Percentiles rank a stretch among this genome's conserved stretches.
These are phyloP conservation scores for Pythium pectinolyticum DNA, from an alignment of 352 stramenopile species.

Conservation along the genomic window DNA sequence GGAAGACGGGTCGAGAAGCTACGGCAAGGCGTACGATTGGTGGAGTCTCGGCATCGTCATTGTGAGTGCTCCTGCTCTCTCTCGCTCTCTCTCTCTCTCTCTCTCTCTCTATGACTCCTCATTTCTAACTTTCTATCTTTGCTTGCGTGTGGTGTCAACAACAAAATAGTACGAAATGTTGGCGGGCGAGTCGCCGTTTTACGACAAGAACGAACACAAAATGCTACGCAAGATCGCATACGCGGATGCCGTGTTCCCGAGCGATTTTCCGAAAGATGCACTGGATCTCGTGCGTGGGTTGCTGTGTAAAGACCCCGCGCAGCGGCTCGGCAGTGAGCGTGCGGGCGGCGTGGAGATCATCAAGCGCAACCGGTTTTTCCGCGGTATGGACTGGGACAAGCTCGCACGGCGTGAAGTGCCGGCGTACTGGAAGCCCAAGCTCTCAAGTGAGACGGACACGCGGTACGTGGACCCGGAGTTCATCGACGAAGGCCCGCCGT, in stretches of 20 bases:
- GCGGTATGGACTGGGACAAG: constrained; percentile 72
- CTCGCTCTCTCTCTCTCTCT: neutral
- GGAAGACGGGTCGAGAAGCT: constrained; percentile 76
- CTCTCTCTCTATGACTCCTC: neutral
- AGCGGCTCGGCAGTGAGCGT: constrained; percentile 62
- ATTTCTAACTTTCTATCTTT: neutral
- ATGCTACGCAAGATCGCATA: constrained; percentile 87
- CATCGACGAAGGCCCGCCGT: constrained; percentile 82
- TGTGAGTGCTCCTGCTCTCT: constrained; percentile 41
- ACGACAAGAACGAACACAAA: constrained; percentile 88
- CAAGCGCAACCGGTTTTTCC: constrained; percentile 75
- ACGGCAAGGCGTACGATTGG: constrained; percentile 89
- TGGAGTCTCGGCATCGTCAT: constrained; percentile 87
- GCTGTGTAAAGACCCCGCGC: constrained; percentile 70
- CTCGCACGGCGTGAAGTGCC: constrained; percentile 69
- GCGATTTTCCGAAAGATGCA: constrained; percentile 73
- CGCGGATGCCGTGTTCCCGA: constrained; percentile 71
- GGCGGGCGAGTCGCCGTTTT: constrained; percentile 83
- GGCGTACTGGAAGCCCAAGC: constrained; percentile 80
- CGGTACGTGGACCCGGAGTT: constrained; percentile 89
- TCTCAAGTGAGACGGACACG: constrained; percentile 84
- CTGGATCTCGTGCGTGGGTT: constrained; percentile 74
- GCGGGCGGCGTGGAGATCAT: constrained; percentile 72
- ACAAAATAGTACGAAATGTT: constrained; percentile 91
- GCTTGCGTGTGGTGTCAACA: too few species aligned